Base-by-base conservation (phyloP, 2,329 filamentous ascomycete genomes). In the Colletotrichum paranaense region DNA sequence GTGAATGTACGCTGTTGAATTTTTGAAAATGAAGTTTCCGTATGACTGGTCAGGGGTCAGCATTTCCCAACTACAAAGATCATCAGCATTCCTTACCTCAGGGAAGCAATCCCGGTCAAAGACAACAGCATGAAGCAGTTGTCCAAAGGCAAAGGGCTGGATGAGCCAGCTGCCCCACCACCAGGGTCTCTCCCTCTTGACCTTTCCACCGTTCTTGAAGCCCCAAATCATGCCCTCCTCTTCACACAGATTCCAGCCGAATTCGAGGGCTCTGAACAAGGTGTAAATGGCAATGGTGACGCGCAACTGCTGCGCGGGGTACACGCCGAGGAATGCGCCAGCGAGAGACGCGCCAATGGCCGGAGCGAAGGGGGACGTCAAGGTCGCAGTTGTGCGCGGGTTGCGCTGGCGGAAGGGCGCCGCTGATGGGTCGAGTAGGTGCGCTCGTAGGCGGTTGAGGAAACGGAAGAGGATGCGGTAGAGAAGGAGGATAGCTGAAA, bases 381-480 rank as follows among this genome's bases (percentile, higher is more conserved):
- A 87, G 0, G 93, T 90, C 24, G 87, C 87, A 0, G 94, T 89
- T 14, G 95, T 90, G 22, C 90, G 90, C 0, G 95, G 95, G 78
- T 98, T 98, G 67, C 96, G 92, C 70, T 88, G 86, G 16, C 95
- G 90, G 83, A 98, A 98, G 0, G 94, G 92, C 67, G 90, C 89
- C 1, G 95, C 95, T 69, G 94, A 90, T n/a, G 94, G 90, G 46
- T 93, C 92, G 55, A 97, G 90, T 4, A 99, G 87, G 75, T 95
- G 94, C 1, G 89, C 87, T 60, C 96, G 92, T 56, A 98, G 86
- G 32, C 94, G 91, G 30, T 90, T 90, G 78, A 98, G 94, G 87
- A 98, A 98, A 72, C 96, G 94, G 84, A 96, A 95, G 30, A 98
- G 91, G 1, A 98, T 87, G 35, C 97, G 92, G 81, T 99, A 97